Base-by-base conservation (phyloP, 2,329 filamentous ascomycete genomes). In the Arthrobotrys sphaeroides region DNA sequence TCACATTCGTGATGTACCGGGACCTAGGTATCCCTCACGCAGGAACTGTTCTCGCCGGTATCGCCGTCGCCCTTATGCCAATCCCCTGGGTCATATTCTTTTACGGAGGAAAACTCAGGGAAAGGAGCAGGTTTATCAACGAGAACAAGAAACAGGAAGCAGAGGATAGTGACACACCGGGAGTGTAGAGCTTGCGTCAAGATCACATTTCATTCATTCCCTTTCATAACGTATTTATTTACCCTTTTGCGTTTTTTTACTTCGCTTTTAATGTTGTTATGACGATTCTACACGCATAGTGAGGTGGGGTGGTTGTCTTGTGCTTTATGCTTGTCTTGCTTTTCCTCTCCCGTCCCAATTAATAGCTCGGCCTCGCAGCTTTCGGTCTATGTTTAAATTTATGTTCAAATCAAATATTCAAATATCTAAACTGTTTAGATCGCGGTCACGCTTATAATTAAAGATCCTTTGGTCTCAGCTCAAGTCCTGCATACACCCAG, bases 71-170 rank as follows among this genome's bases (percentile, higher is more conserved):
- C 0, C 78, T 88, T 61, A 77, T 87, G 57, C 86, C 86, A 0
- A 82, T 88, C n/a, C 87, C 87, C 0, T 88, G 85, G 84, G 81
- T 86, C 0, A 79, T 88, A 10, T 87, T 85, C 80, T 84, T 82
- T 62, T 87, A 81, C 36, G 87, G 87, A 0, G 81, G 83, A 31
- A 61, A 33, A 0, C 81, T 86, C 16, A 77, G 79, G 22, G 36
- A 33, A 16, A 65, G 57, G 22, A 75, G 72, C 47, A 20, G 22
- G 5, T 69, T 75, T 18, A 75, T 75, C 31, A 62, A 38, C 5
- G 64, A 64, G 24, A n/a, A 20, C 2, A 55, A 40, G 5, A 20
- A 5, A 12, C 38, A 51, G 3, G 38, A 53, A 7, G 55, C 10
- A 22, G 55, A 53, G 33, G 66, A 62, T 42, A 70, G 55, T 10